Base-by-base conservation (phyloP, 2,329 filamentous ascomycete species). In the Aspergillus piperis region DNA sequence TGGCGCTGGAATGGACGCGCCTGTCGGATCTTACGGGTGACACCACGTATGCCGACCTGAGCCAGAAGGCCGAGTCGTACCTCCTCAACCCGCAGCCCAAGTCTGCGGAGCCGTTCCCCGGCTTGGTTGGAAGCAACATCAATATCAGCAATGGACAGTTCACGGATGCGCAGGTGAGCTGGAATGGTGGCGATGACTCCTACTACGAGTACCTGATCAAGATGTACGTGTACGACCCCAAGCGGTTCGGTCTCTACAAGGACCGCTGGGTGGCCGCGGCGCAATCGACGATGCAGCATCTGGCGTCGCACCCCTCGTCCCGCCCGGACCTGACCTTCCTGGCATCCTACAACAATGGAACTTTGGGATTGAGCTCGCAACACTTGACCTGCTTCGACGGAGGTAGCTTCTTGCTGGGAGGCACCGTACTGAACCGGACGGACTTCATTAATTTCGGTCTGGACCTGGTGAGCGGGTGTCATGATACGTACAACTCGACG, bases 121-220 rank as follows among this genome's bases (percentile, higher is more conserved):
- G 92, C 8, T 80, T 96, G 19, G 76, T 94, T 0, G 92, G 92
- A 5, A 87, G 83, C 27, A 78, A 84, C 51, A 83, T 96, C 41
- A 81, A 86, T 66, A 82, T 91, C 62, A 71, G 78, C 1, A 86
- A 84, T 3, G 92, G 92, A 19, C 68, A 80, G 7, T 94, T 96
- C 66, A 66, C 84, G 13, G 85, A 94, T 70, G 83, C 83, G 23
- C 70, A 66, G 1, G 91, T 92, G 54, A 89, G 90, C 48, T 96
- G 91, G 91, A 84, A 85, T 41, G 91, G 89, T 54, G 89, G 90
- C 6, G 84, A 84, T 30, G 91, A 96, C 74, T 91, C 87, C 47
- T 96, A 89, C 77, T 96, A 96, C 77, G 91, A 96, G 77, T 96
- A 96, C 70, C 84, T 96, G 32, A 88, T 96, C 75, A 96, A 96